These are phyloP conservation scores for Ophiostoma montium DNA, from an alignment of 2,329 filamentous ascomycete genomes.

Conservation along the genomic window DNA sequence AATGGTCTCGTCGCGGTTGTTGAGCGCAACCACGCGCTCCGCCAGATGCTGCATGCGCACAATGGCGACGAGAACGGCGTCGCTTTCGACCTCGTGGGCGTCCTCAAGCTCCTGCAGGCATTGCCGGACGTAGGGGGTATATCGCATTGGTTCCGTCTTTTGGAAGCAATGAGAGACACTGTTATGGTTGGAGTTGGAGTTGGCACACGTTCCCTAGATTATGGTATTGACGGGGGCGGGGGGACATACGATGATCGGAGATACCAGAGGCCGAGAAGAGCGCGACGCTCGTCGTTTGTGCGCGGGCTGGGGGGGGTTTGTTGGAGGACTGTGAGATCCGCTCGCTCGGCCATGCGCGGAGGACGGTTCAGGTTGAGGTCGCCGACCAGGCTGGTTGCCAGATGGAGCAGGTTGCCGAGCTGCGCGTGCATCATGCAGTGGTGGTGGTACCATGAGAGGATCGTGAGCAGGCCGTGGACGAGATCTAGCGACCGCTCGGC, in stretches of 20 bases:
- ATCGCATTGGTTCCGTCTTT: conserved; percentile 34
- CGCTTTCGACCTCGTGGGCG: conserved; percentile 30
- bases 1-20: conserved; percentile 20
- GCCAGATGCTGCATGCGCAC: conserved; percentile 35
- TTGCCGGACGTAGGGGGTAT: conserved; percentile 36
- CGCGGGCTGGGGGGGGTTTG: conserved; percentile 25
- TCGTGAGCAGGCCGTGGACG: conserved; percentile 32
- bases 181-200: background rate
- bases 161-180: conserved; percentile 26
- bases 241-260: conserved; percentile 28
- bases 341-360: conserved; percentile 27
- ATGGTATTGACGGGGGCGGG: too few relatives aligned
- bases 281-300: conserved; percentile 37
- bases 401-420: conserved; percentile 33
- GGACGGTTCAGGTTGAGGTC: conserved; percentile 32
- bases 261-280: conserved; percentile 39
- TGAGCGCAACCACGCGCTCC: conserved; percentile 32
- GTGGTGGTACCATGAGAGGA: conserved; percentile 38
- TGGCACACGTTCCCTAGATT: background rate
- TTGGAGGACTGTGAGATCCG: conserved; percentile 27
- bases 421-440: conserved; percentile 40
- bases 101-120: conserved; percentile 33
- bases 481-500: conserved; percentile 36
- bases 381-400: conserved; percentile 32
- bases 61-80: conserved; percentile 30